phyloP scores from a whole-genome alignment of 768 basidiomycete genomes.

The Agaricus sinodeliciosus region DNA sequence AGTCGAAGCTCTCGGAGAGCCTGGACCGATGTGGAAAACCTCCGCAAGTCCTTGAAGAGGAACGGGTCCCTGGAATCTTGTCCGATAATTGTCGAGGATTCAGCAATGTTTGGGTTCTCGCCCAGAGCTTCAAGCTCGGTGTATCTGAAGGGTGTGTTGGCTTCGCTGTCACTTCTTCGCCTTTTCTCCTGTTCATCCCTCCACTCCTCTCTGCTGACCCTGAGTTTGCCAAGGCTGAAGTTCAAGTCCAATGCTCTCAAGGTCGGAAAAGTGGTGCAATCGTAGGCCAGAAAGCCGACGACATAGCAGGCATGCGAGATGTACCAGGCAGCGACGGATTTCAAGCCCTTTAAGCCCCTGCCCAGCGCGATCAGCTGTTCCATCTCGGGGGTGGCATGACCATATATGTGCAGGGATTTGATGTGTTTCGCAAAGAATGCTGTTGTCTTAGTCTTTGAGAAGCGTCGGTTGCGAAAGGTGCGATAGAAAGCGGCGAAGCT shows the following conservation, averaged over 20 bases:
- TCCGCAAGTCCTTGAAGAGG: constrained; percentile 1
- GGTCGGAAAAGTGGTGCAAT: not conserved
- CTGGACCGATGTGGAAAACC: not conserved
- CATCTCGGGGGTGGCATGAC: not conserved
- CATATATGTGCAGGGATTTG: not conserved
- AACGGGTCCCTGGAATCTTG: not conserved
- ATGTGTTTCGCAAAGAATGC: constrained; percentile 5
- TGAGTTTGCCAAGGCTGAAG: not conserved
- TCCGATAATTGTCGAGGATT: not conserved
- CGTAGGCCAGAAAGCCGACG: not conserved
- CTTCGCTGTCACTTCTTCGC: not conserved
- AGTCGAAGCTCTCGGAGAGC: not conserved
- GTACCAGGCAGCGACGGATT: constrained; percentile 1
- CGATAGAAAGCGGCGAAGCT: constrained; percentile 4
- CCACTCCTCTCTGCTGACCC: not conserved
- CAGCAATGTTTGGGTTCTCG: no score
- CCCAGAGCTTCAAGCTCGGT: not conserved
- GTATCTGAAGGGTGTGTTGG: not conserved
- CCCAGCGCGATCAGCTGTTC: constrained; percentile 1
- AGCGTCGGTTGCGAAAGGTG: constrained; percentile 3
- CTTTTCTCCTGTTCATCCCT: constrained; percentile 1
- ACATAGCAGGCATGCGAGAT: not conserved
- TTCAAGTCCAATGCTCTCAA: not conserved
- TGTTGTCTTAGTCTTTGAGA: not conserved
- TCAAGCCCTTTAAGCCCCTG: not conserved